Evolutionary conservation across 2,329 filamentous ascomycete genomes (phyloP), one percentile per base, ranked within the genome.

Genomic region (Phaeosphaeria sp.): DNA sequence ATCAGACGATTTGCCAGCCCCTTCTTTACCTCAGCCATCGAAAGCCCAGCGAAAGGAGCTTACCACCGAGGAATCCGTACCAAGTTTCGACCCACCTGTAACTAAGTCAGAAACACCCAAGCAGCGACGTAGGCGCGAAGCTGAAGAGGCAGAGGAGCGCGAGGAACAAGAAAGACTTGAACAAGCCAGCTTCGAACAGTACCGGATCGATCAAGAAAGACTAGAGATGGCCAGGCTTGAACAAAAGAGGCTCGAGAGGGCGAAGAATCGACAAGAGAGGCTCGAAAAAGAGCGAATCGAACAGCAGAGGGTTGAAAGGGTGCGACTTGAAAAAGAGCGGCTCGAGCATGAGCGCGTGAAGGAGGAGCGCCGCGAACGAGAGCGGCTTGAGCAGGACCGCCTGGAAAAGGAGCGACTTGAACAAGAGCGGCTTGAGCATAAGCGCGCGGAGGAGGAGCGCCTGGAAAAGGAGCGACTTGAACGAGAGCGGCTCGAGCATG

Each of bases 171-270:
- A 54, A 39, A 36, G 17, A 27, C 30, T 51, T 15, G 53, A 55
- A 5, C 41, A 55, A n/a, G n/a, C n/a, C n/a, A n/a, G n/a, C n/a
- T n/a, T n/a, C n/a, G n/a, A n/a, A n/a, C n/a, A n/a, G n/a, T n/a
- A n/a, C n/a, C n/a, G n/a, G n/a, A n/a, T n/a, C n/a, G n/a, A n/a
- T n/a, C n/a, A n/a, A n/a, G 42, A 55, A 18, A 46, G 22, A 22
- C 33, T 54, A 27, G 57, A 60, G 36, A 20, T 51, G 39, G 50
- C 49, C 25, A 46, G 50, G n/a, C 42, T 57, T 7, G 55, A 59
- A n/a, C 56, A 52, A 18, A 43, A 52, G 25, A 47, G 44, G n/a
- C 48, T 52, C 6, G 53, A 55, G n/a, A 46, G 36, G 43, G 50
- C 50, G 13, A 53, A 42, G 30, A 25, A 51, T 13, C 49, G 50